Evolutionary conservation across 768 basidiomycete species (phyloP).

Genomic region (Leccinum disarticulatum): DNA sequence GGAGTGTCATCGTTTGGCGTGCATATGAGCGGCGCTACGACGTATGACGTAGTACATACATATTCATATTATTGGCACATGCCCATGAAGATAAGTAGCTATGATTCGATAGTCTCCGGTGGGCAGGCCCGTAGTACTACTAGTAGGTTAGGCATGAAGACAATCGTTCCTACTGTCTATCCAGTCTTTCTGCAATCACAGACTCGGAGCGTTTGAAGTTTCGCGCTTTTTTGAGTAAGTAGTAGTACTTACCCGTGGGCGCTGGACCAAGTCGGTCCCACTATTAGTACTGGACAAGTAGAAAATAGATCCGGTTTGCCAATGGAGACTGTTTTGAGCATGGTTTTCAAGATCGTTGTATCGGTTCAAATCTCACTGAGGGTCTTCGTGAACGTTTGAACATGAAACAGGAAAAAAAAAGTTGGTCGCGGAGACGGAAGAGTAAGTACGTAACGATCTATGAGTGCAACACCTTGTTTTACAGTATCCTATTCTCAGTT

Average conservation of each 20-base stretch:
- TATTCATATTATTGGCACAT: too few species aligned
- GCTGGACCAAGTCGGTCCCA: neutral
- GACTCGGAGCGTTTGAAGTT: too few species aligned
- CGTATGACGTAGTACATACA: too few species aligned
- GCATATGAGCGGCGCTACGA: neutral
- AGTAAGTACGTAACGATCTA: neutral
- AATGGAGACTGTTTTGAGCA: neutral
- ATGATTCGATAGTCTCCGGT: too few species aligned
- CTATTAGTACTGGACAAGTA: neutral
- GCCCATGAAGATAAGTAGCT: too few species aligned
- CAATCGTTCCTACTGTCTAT: too few species aligned
- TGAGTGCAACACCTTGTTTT: neutral
- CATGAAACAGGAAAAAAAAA: neutral
- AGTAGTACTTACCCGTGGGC: too few species aligned
- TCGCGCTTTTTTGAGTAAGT: too few species aligned
- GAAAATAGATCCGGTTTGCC: neutral
- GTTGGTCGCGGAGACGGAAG: neutral
- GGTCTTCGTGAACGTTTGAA: neutral
- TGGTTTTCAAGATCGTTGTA: neutral
- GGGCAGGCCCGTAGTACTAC: too few species aligned
- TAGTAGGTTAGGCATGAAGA: too few species aligned
- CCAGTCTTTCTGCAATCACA: too few species aligned
- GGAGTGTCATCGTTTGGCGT: neutral
- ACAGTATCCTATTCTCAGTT: neutral
- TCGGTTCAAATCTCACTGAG: too few species aligned